A percentile compares a stretch with the other conserved stretches of the same genome.
phyloP scores from a whole-genome alignment of 2,329 filamentous ascomycete genomes.

The Apiospora hydei region DNA sequence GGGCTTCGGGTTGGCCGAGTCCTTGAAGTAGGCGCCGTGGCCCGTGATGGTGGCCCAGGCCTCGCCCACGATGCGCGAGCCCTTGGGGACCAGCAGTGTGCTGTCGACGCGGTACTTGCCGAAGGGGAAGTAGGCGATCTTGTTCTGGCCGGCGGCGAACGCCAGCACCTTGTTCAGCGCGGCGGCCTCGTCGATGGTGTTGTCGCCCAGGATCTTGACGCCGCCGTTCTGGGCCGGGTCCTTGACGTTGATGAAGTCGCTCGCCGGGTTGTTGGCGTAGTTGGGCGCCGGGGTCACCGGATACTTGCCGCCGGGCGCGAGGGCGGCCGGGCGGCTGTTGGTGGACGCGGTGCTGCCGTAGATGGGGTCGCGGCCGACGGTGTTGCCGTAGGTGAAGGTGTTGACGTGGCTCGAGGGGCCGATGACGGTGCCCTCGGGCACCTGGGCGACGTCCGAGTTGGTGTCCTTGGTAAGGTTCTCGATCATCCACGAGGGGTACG shows the following conservation, averaged over 20 bases:
- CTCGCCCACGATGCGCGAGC: slow-evolving; percentile 61
- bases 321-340: slow-evolving; percentile 42
- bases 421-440: slow-evolving; percentile 42
- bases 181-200: slow-evolving; percentile 46
- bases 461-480: slow-evolving; percentile 50
- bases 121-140: slow-evolving; percentile 62
- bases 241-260: slow-evolving; percentile 51
- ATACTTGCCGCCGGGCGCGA: slow-evolving; percentile 48
- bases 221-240: slow-evolving; percentile 49
- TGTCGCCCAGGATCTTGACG: slow-evolving; percentile 46
- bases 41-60: slow-evolving; percentile 60
- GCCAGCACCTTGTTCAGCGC: slow-evolving; percentile 48
- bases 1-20: slow-evolving; percentile 58
- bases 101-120: slow-evolving; percentile 61
- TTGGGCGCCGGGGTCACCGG: slow-evolving; percentile 48
- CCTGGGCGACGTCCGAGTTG: slow-evolving; percentile 45
- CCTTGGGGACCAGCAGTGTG: slow-evolving; percentile 58
- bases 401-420: slow-evolving; percentile 41
- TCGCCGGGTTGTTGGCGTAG: slow-evolving; percentile 44
- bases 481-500: slow-evolving; percentile 50
- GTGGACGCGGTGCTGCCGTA: slow-evolving; percentile 45
- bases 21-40: slow-evolving; percentile 56
- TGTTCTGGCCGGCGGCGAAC: slow-evolving; percentile 45
- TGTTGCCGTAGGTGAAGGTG: slow-evolving; percentile 52
- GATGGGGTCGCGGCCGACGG: slow-evolving; percentile 47